phyloP scores from a whole-genome alignment of 345 rosid genomes.

The Angophora floribunda region DNA sequence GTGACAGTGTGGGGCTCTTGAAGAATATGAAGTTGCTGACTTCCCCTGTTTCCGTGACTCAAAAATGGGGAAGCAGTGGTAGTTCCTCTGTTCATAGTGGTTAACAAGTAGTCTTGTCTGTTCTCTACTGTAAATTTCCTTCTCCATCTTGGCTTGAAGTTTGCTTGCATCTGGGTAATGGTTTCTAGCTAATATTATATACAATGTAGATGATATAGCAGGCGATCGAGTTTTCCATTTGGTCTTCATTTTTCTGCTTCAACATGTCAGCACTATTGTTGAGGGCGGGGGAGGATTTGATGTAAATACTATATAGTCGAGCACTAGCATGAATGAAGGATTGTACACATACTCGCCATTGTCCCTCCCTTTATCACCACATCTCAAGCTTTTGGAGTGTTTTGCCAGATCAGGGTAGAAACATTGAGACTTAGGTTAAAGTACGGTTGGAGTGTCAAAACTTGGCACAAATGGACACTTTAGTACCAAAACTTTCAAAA shows the following conservation, averaged over 20 bases:
- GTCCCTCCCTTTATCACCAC: neutral
- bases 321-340: neutral
- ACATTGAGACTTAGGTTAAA: no score
- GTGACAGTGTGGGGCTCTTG: slow-evolving; percentile 22
- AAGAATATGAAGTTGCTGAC: slow-evolving; percentile 10
- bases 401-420: no score
- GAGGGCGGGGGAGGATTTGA: neutral
- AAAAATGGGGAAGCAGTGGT: slow-evolving; percentile 33
- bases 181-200: no score
- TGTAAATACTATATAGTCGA: neutral
- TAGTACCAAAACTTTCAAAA: no score
- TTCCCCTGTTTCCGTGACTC: slow-evolving; percentile 56
- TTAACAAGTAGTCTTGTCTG: neutral
- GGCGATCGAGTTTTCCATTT: neutral
- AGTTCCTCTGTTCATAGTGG: slow-evolving; percentile 31
- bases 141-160: neutral
- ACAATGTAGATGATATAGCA: neutral
- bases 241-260: neutral
- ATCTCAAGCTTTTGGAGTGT: neutral
- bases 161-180: neutral
- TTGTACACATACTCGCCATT: neutral
- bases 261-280: neutral
- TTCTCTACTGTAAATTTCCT: neutral
- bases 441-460: no score
- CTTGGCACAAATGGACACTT: no score